phyloP scores from a whole-genome alignment of 176 grass and related monocot species.

The Secale cereale region DNA sequence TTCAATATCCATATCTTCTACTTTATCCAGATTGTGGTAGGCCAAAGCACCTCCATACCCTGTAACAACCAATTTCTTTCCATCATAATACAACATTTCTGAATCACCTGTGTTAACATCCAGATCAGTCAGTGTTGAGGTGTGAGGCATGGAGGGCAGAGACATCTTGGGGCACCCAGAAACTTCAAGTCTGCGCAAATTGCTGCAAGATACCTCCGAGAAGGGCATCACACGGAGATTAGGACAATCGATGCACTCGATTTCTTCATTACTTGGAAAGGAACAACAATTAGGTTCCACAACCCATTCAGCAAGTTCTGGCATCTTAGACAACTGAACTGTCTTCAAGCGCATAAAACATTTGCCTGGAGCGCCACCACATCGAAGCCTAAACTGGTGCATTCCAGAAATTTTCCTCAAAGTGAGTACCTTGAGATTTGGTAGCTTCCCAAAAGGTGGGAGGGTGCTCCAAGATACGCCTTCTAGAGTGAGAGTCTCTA shows the following conservation, averaged over 20 bases:
- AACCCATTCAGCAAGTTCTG: slow-evolving; percentile 6
- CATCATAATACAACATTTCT: neutral
- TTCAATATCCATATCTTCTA: too few relatives aligned
- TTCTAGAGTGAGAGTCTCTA: neutral
- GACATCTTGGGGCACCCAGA: neutral
- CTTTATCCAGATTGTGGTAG: too few relatives aligned
- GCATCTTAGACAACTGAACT: neutral
- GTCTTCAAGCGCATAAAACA: neutral
- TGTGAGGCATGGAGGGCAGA: slow-evolving; percentile 17
- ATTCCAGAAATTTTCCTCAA: neutral
- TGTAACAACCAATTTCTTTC: neutral
- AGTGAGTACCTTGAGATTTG: neutral
- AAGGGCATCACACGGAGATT: neutral
- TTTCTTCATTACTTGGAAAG: neutral
- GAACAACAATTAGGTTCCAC: neutral
- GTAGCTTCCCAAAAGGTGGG: neutral
- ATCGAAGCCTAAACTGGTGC: neutral
- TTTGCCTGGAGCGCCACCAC: neutral
- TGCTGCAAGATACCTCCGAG: neutral
- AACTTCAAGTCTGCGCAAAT: neutral
- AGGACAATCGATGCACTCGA: neutral
- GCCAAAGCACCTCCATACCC: neutral
- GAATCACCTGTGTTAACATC: fast-evolving
- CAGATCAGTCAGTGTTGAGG: neutral
- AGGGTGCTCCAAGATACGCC: neutral